Percentiles rank a stretch among this genome's conserved stretches.
Conservation (phyloP, 2,329 filamentous ascomycete species). For the Curvularia sp. region DNA sequence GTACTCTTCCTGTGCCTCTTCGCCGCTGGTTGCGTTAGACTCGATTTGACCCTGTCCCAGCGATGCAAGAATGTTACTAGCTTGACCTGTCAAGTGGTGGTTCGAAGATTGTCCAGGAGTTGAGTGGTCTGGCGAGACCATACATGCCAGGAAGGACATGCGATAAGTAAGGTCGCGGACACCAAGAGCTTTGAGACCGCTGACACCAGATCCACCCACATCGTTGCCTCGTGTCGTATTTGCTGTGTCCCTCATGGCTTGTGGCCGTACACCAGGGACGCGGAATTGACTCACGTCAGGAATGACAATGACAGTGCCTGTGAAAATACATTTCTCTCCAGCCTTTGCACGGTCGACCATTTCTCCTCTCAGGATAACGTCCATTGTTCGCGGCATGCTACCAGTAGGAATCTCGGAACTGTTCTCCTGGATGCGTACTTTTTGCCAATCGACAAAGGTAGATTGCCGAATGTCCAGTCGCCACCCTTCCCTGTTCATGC, state of each 20-base stretch:
- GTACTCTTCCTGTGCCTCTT: conserved; percentile 86
- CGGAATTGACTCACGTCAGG: conserved; percentile 95
- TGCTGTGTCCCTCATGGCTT: conserved; percentile 82
- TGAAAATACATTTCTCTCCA: conserved; percentile 98
- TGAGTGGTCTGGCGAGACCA: conserved; percentile 88
- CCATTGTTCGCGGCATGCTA: conserved; percentile 98
- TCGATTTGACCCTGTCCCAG: conserved; percentile 77
- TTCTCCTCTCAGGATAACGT: conserved; percentile 93
- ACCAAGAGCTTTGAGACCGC: conserved; percentile 88
- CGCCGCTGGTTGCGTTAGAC: conserved; percentile 67
- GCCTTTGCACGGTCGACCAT: conserved; percentile 98
- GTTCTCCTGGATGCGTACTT: conserved; percentile 97
- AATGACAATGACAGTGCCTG: conserved; percentile 92
- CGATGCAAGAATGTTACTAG: conserved; percentile 83
- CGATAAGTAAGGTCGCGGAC: conserved; percentile 95
- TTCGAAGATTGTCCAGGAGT: conserved; percentile 77
- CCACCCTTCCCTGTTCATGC: conserved; percentile 92
- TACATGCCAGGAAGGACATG: conserved; percentile 94
- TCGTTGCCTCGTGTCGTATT: conserved; percentile 76
- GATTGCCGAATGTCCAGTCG: conserved; percentile 95
- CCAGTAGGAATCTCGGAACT: conserved; percentile 97
- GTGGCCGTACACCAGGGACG: conserved; percentile 82
- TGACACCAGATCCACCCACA: conserved; percentile 82
- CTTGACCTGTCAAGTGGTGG: conserved; percentile 72
- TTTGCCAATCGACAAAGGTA: conserved; percentile 99